Evolutionary conservation across 2,329 filamentous ascomycete genomes (phyloP), one percentile per base, ranked within the genome.

Genomic region (Metarhizium humberi): DNA sequence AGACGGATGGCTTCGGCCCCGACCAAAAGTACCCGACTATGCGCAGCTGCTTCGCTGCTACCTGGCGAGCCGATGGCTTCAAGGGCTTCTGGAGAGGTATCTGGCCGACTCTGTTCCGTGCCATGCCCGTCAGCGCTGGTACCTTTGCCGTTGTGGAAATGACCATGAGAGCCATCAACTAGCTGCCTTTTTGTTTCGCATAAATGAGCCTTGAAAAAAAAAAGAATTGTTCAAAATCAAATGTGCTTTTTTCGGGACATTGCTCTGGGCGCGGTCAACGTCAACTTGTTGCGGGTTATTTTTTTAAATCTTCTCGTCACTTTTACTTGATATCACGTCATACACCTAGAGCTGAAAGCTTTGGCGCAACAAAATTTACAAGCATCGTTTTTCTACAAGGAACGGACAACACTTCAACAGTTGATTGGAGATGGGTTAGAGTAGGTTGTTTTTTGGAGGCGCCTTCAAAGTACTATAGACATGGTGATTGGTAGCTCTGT

Each of bases 51-150:
- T 95, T 97, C 72, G 80, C 78, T 57, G 84, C 95, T 78, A 95
- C 87, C 2, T 95, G 81, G 76, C 80, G 79, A 58, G 77, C 74
- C 6, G 91, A 95, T 73, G 94, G 94, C 1, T 66, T 84, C 63
- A 75, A 82, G 46, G 94, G 92, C 1, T 97, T 99, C 77, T 97
- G 92, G 91, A 95, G 88, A 77, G 94, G 94, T 6, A 84, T 99
- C 62, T 90, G 81, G 1, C 94, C 94, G 48, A 97, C 94, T 34
- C 72, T 97, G 69, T 72, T 96, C 66, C 90, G 94, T 70, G 94
- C 94, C 52, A 95, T 97, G 92, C 94, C 94, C 8, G 94, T 99
- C 50, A 94, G 88, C 70, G 94, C 92, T 2, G 92, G 92, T n/a
- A 99, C 94, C 2, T 99, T 99, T 78, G 90, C 90, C 34, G 91